Conservation (phyloP, 1,284 basidiomycete genomes). For the Microstroma glucosiphilum region DNA sequence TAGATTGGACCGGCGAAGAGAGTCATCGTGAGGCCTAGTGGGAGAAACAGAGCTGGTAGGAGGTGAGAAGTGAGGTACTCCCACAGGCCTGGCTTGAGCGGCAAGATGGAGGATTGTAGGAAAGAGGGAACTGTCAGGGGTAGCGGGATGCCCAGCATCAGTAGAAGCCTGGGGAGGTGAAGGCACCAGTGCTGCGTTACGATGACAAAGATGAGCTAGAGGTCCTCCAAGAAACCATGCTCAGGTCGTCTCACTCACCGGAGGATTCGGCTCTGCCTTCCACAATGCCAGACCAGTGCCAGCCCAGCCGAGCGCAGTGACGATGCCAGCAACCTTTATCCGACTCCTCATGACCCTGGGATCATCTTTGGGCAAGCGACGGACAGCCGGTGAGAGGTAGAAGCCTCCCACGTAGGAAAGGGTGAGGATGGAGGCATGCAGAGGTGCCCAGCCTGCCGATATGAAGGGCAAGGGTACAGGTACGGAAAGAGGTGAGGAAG, state of each 20-base stretch:
- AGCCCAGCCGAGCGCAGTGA: constrained; percentile 12
- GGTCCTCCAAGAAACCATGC: constrained; percentile 13
- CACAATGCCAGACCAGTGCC: constrained; percentile 12
- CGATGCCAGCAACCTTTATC: constrained; percentile 9
- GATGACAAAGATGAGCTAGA: constrained; percentile 40
- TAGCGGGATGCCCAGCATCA: constrained; percentile 29
- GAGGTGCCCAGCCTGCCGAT: neutral
- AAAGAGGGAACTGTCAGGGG: constrained; percentile 16
- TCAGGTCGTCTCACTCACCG: too few species aligned
- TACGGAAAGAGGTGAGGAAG: constrained; percentile 1
- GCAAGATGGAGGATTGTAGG: constrained; percentile 14
- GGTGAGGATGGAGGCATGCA: constrained; percentile 44
- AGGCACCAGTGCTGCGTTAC: constrained; percentile 10
- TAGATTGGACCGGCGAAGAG: constrained; percentile 82
- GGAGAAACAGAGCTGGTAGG: constrained; percentile 32
- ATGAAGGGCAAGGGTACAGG: neutral
- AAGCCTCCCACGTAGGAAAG: constrained; percentile 54
- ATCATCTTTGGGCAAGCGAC: constrained; percentile 16
- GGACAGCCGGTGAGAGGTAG: constrained; percentile 51
- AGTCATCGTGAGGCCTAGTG: constrained; percentile 67
- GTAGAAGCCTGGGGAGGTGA: constrained; percentile 16
- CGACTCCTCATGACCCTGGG: constrained; percentile 17
- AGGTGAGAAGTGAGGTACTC: constrained; percentile 2
- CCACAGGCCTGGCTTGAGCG: constrained; percentile 6
- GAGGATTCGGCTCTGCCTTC: constrained; percentile 4